Conservation (phyloP, 2,329 filamentous ascomycete species). For the Cladosporium sp. region DNA sequence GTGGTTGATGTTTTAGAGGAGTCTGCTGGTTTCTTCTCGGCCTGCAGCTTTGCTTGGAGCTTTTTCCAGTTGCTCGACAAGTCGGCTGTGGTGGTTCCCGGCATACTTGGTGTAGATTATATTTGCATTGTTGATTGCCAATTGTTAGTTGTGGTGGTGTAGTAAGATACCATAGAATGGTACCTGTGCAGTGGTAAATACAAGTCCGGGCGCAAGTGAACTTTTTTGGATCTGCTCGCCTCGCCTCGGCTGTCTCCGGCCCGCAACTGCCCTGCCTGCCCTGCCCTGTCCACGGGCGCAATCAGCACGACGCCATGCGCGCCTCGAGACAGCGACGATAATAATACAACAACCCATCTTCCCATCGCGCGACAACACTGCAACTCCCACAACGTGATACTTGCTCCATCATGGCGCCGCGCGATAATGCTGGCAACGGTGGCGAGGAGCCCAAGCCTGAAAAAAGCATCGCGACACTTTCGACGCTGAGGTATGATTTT, state of each 20-base stretch:
- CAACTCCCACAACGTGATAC: no score
- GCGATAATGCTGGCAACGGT: slow-evolving; percentile 34
- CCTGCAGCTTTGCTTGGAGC: slow-evolving; percentile 57
- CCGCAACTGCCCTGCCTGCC: background rate
- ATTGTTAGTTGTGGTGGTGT: background rate
- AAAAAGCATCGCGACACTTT: slow-evolving; percentile 78
- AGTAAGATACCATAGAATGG: background rate
- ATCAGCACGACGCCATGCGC: slow-evolving; percentile 4
- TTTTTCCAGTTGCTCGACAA: slow-evolving; percentile 69
- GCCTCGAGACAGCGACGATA: slow-evolving; percentile 12
- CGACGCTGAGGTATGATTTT: slow-evolving; percentile 67
- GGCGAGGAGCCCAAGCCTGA: slow-evolving; percentile 49
- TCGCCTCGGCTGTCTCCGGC: background rate
- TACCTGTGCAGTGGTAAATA: background rate
- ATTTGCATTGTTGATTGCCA: background rate
- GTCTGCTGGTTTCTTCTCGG: slow-evolving; percentile 33
- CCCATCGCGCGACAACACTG: no score
- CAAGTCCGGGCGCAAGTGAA: background rate
- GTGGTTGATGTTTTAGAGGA: background rate
- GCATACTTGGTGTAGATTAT: slow-evolving; percentile 29
- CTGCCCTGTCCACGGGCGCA: slow-evolving; percentile 12
- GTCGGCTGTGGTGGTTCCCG: slow-evolving; percentile 32
- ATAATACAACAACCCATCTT: slow-evolving; percentile 8
- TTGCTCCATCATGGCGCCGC: slow-evolving; percentile 47
- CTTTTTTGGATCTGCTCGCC: background rate